These are phyloP conservation scores for Tylopilus intermedius DNA, from an alignment of 768 basidiomycete genomes.

Conservation along the genomic window DNA sequence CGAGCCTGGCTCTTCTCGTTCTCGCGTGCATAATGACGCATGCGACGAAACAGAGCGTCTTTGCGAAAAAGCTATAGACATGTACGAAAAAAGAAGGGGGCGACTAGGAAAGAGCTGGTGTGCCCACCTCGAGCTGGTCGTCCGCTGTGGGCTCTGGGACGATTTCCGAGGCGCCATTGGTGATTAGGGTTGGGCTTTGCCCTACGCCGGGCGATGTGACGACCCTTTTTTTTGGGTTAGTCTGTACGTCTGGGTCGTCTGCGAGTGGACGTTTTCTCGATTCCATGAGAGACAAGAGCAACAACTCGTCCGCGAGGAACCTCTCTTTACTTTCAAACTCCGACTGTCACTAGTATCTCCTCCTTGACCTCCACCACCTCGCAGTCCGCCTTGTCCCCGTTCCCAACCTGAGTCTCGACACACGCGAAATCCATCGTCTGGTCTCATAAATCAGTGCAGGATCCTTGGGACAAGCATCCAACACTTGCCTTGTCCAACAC, in stretches of 20 bases:
- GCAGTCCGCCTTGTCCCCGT: slow-evolving; percentile 74
- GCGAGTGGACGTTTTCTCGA: slow-evolving; percentile 56
- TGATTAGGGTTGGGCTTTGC: slow-evolving; percentile 41
- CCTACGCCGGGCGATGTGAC: slow-evolving; percentile 39
- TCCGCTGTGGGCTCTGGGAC: slow-evolving; percentile 43
- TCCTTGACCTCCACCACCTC: slow-evolving; percentile 58
- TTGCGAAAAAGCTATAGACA: slow-evolving; percentile 68
- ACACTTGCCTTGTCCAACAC: slow-evolving; percentile 61
- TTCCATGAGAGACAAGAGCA: slow-evolving; percentile 36
- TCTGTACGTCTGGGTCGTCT: slow-evolving; percentile 43
- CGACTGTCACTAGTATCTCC: slow-evolving; percentile 5
- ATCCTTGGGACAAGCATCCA: neutral
- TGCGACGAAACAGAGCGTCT: slow-evolving; percentile 79
- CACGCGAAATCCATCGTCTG: slow-evolving; percentile 80
- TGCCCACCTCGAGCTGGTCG: slow-evolving; percentile 62
- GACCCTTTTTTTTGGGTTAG: slow-evolving; percentile 53
- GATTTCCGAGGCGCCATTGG: slow-evolving; percentile 38
- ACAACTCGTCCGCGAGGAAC: neutral
- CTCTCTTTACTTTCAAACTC: slow-evolving; percentile 25
- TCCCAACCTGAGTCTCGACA: slow-evolving; percentile 89
- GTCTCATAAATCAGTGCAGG: neutral
- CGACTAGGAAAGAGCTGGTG: slow-evolving; percentile 20
- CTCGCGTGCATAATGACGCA: slow-evolving; percentile 79
- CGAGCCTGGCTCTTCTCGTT: slow-evolving; percentile 58
- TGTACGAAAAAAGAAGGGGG: slow-evolving; percentile 8